phyloP scores from a whole-genome alignment of 1,139 yeast species.

The Zygosaccharomyces sapae region DNA sequence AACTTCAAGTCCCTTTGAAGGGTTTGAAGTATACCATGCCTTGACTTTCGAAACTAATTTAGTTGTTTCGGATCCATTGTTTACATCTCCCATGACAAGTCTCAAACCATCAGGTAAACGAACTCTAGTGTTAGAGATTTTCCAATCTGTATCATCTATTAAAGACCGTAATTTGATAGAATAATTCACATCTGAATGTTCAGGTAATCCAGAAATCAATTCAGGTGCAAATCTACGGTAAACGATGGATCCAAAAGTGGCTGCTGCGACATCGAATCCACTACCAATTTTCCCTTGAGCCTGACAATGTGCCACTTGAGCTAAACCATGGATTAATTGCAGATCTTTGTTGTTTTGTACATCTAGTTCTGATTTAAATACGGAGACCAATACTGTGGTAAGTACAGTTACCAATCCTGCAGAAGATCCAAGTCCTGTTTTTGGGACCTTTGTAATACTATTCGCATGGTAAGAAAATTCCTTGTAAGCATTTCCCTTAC shows the following conservation, averaged over 20 bases:
- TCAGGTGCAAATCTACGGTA: conserved; percentile 68
- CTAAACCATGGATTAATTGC: conserved; percentile 61
- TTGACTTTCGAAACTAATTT: conserved; percentile 74
- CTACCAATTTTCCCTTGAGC: conserved; percentile 96
- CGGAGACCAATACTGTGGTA: conserved; percentile 61
- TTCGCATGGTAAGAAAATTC: conserved; percentile 56
- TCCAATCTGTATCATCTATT: conserved; percentile 55
- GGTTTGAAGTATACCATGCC: conserved; percentile 58
- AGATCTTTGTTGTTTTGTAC: conserved; percentile 25
- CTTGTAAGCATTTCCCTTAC: conserved; percentile 38
- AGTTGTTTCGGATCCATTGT: conserved; percentile 92
- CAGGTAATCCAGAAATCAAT: conserved; percentile 45
- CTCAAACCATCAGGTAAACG: conserved; percentile 63
- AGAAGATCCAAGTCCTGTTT: conserved; percentile 94
- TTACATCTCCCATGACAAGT: conserved; percentile 86
- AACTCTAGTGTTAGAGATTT: conserved; percentile 49
- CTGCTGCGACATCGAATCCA: conserved; percentile 96
- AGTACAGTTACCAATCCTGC: conserved; percentile 88
- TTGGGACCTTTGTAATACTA: conserved; percentile 69
- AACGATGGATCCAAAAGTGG: conserved; percentile 82
- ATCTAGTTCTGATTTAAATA: conserved; percentile 40
- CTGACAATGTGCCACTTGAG: conserved; percentile 86
- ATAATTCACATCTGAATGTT: conserved; percentile 20
- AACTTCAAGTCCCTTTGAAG: conserved; percentile 48
- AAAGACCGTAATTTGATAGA: conserved; percentile 37